A percentile compares a stretch with the other conserved stretches of the same genome.
Conservation (phyloP, 352 stramenopile species). For the Globisporangium lucens region DNA sequence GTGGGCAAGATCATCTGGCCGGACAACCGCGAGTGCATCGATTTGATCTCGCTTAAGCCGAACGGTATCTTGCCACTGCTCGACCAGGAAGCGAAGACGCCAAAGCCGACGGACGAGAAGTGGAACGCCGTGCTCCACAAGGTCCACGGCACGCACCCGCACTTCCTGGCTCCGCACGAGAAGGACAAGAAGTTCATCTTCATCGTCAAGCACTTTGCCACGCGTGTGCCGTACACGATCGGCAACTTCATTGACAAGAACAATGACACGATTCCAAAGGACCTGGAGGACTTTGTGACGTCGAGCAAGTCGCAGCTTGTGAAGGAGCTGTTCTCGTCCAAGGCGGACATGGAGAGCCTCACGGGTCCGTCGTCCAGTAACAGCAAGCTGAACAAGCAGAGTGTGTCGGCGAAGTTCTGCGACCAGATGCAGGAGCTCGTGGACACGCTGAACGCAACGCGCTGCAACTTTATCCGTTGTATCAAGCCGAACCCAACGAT, state of each 20-base stretch:
- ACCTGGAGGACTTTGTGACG: slow-evolving; percentile 88
- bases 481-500: slow-evolving; percentile 91
- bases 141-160: slow-evolving; percentile 61
- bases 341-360: slow-evolving; percentile 53
- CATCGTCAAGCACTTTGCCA: slow-evolving; percentile 96
- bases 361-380: slow-evolving; percentile 22
- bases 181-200: slow-evolving; percentile 93
- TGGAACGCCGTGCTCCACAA: slow-evolving; percentile 84
- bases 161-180: slow-evolving; percentile 78
- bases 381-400: slow-evolving; percentile 42
- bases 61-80: slow-evolving; percentile 79
- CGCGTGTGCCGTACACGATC: slow-evolving; percentile 93
- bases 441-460: slow-evolving; percentile 80
- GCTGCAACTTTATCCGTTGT: slow-evolving; percentile 88
- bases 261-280: slow-evolving; percentile 92
- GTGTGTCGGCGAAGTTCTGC: slow-evolving; percentile 81
- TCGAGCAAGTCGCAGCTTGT: slow-evolving; percentile 76
- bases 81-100: slow-evolving; percentile 78
- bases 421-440: slow-evolving; percentile 86
- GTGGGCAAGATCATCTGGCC: slow-evolving; percentile 81
- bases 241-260: slow-evolving; percentile 97
- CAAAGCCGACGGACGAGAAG: slow-evolving; percentile 82
- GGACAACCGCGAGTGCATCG: slow-evolving; percentile 85
- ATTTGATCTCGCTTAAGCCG: slow-evolving; percentile 77
- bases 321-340: slow-evolving; percentile 76